Evolutionary conservation across 371 early-diverging fungal species (phyloP), one percentile per base, ranked within the genome.

Genomic region (Mucor saturninus): DNA sequence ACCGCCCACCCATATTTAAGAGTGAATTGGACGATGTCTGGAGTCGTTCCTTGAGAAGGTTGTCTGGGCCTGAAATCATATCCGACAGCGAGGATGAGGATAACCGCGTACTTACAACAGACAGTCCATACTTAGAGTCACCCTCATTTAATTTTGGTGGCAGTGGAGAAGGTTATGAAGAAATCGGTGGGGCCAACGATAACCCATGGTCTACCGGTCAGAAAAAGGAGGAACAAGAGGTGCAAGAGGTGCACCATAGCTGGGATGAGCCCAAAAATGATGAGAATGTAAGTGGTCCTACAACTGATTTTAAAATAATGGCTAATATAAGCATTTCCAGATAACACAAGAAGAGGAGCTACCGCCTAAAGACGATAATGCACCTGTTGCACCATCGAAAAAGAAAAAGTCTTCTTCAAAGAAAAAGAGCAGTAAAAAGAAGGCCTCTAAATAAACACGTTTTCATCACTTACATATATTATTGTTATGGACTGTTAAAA

Each of bases 81-180:
- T 71, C 75, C 0, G 67, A 71, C n/a, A 71, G 75, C 32, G 71
- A 70, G 35, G 70, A 71, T 39, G 75, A 71, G 45, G 69, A 68
- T 40, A 62, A 68, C 37, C 37, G 48, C 6, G 30, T 35, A 14
- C 56, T 11, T 31, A 40, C 49, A n/a, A 28, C 28, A 9, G 52
- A 43, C 11, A 54, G 52, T 28, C 58, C 38, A 26, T 64, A 40
- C 31, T 15, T 49, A 35, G 61, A 62, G 40, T 42, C 51, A 26
- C 50, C 54, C 40, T 13, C 64, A 11, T 59, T 62, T 60, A 38
- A 50, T 42, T 38, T 39, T n/a, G 56, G 37, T 39, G 45, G 21
- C 38, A 14, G 10, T 26, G 54, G 51, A 4, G 55, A 39, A 14
- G 65, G 48, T 21, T 75, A 75, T 64, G 75, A 75, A 38, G 75